Evolutionary conservation across 495 filamentous ascomycete genomes (phyloP).

Genomic region (Sordaria brevicollis): DNA sequence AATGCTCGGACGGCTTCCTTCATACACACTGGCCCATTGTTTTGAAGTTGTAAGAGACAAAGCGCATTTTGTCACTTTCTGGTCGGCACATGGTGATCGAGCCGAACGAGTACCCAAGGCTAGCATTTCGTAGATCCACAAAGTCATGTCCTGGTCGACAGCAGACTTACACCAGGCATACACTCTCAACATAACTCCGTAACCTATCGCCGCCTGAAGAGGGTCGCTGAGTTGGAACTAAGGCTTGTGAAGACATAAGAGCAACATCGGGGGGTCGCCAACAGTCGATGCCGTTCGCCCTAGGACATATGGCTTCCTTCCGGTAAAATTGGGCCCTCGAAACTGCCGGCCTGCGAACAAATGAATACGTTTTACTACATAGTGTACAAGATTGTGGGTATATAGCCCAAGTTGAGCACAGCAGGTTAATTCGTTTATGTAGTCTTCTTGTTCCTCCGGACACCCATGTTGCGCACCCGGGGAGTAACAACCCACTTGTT

Average conservation of each 20-base stretch:
- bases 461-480: slow-evolving; percentile 68
- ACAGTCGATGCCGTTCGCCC: neutral
- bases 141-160: neutral
- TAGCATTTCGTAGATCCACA: neutral
- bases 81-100: neutral
- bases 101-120: neutral
- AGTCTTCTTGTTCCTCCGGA: slow-evolving; percentile 44
- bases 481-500: slow-evolving; percentile 74
- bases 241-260: neutral
- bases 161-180: neutral
- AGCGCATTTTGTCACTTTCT: neutral
- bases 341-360: neutral
- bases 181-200: neutral
- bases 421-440: slow-evolving; percentile 10
- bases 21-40: neutral
- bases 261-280: neutral
- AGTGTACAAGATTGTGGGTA: slow-evolving; percentile 21
- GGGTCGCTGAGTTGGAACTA: neutral
- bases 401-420: slow-evolving; percentile 4
- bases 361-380: slow-evolving; percentile 15
- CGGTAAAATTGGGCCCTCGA: neutral
- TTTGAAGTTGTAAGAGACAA: neutral
- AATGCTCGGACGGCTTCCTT: neutral
- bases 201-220: neutral
- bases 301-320: neutral